Conservation (phyloP, 257 asterid genomes). For the Parsonsia alboflavescens region DNA sequence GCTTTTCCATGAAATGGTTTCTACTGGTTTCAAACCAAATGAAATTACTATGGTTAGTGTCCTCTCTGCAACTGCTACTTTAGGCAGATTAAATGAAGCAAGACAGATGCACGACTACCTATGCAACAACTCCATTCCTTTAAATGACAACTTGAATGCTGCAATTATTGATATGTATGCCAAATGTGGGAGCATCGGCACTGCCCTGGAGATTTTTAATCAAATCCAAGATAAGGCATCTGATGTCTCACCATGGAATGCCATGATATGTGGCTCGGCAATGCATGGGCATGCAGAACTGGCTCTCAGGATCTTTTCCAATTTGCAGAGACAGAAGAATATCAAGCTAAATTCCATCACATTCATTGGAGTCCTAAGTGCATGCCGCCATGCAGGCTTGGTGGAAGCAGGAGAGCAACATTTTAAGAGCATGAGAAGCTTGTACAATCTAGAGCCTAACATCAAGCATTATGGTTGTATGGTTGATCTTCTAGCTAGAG, state of each 20-base stretch:
- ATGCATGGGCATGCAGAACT: constrained; percentile 79
- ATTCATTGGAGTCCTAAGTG: constrained; percentile 73
- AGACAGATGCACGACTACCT: constrained; percentile 72
- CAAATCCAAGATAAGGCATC: constrained; percentile 42
- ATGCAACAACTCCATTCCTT: constrained; percentile 38
- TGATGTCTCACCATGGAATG: constrained; percentile 87
- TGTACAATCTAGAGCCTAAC: constrained; percentile 55
- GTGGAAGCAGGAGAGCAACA: constrained; percentile 69
- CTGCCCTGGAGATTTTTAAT: constrained; percentile 54
- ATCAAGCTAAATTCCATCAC: constrained; percentile 59
- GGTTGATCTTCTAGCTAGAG: constrained; percentile 87
- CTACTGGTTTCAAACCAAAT: constrained; percentile 53
- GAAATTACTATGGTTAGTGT: constrained; percentile 87
- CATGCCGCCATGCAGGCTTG: constrained; percentile 93
- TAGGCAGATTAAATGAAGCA: constrained; percentile 67
- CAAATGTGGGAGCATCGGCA: constrained; percentile 66
- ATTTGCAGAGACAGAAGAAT: constrained; percentile 40
- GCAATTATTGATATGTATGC: constrained; percentile 94
- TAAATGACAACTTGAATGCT: constrained; percentile 69
- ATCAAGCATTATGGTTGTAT: constrained; percentile 89
- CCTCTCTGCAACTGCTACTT: constrained; percentile 64
- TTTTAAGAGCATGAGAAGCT: constrained; percentile 57
- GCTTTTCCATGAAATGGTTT: constrained; percentile 67
- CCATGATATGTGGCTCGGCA: constrained; percentile 83
- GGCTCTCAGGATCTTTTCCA: constrained; percentile 54